A percentile compares a stretch with the other conserved stretches of the same genome.
Conservation (phyloP, 331 rosid species). For the Quercus lobata region DNA sequence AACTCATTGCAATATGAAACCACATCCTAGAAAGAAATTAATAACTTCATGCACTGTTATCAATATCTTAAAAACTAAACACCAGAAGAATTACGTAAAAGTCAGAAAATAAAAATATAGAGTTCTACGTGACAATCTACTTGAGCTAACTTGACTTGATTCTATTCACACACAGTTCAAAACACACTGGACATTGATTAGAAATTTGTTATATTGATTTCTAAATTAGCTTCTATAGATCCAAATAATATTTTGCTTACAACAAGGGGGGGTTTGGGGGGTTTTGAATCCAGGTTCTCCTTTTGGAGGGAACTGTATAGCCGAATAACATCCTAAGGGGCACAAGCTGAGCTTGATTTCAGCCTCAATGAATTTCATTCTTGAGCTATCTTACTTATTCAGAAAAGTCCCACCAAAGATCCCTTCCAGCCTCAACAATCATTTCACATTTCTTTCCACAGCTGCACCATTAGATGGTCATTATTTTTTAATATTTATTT, state of each 20-base stretch:
- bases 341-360: not conserved
- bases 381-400: not conserved
- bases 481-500: not conserved
- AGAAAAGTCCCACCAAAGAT: not conserved
- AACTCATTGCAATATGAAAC: not conserved
- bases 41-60: not conserved
- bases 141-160: not conserved
- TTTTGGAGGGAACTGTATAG: not conserved
- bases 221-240: not conserved
- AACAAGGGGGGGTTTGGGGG: no score
- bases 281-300: no score
- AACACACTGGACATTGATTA: not conserved
- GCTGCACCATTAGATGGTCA: not conserved
- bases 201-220: not conserved
- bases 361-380: not conserved
- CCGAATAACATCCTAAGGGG: not conserved
- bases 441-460: not conserved
- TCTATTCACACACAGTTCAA: not conserved
- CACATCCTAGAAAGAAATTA: not conserved
- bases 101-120: not conserved
- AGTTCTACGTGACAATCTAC: not conserved
- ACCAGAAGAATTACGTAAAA: no score
- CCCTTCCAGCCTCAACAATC: not conserved
- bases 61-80: not conserved
- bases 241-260: no score